Conservation (phyloP, 371 early-diverging fungal species). For the Lichtheimia hyalospora region DNA sequence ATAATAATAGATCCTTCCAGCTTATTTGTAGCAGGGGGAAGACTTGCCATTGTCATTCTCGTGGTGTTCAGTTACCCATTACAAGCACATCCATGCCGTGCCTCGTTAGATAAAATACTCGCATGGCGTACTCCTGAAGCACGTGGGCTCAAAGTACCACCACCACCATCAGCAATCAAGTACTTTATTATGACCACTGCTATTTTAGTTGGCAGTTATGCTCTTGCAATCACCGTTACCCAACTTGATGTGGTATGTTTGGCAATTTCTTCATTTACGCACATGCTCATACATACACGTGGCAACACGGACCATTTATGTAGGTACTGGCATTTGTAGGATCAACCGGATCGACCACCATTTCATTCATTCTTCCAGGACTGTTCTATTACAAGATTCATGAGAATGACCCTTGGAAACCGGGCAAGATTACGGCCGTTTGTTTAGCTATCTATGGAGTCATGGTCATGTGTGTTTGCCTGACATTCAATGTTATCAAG, state of each 20-base stretch:
- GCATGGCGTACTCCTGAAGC: slow-evolving; percentile 28
- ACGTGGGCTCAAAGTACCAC: slow-evolving; percentile 26
- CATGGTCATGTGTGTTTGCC: slow-evolving; percentile 63
- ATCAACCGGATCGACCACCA: slow-evolving; percentile 97
- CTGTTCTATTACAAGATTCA: slow-evolving; percentile 91
- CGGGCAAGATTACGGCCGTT: slow-evolving; percentile 51
- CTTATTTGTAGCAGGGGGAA: slow-evolving; percentile 80
- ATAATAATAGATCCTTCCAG: slow-evolving; percentile 58
- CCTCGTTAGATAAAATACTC: slow-evolving; percentile 86
- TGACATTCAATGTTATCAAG: slow-evolving; percentile 57
- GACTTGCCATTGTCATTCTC: slow-evolving; percentile 87
- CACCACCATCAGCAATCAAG: slow-evolving; percentile 44
- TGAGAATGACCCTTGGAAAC: slow-evolving; percentile 57
- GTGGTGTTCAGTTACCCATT: slow-evolving; percentile 97
- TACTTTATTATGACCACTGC: slow-evolving; percentile 69
- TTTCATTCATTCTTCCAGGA: slow-evolving; percentile 98
- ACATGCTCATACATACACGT: background rate
- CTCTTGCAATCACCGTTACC: slow-evolving; percentile 75
- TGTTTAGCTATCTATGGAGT: slow-evolving; percentile 57
- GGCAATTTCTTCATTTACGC: background rate
- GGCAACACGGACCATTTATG: background rate
- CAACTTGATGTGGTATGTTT: slow-evolving; percentile 69
- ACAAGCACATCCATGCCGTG: slow-evolving; percentile 96
- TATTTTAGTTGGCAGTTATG: slow-evolving; percentile 70
- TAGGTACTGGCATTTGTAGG: slow-evolving; percentile 93